Base-by-base conservation (phyloP, 768 basidiomycete species). In the Lactarius evosmus region DNA sequence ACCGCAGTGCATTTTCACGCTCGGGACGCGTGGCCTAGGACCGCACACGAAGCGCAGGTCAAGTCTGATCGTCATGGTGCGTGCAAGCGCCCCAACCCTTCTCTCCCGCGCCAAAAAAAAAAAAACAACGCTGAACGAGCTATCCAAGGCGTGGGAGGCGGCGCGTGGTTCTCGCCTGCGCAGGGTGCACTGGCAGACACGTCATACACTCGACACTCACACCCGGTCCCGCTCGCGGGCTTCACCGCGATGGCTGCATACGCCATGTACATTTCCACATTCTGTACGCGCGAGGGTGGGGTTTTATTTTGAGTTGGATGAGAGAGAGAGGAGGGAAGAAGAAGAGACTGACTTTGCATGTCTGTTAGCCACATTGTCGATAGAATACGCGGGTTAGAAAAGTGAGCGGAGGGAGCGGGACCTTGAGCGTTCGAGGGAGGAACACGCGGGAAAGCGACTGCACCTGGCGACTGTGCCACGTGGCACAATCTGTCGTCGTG, bases 81-180 rank as follows among this genome's bases (percentile, higher is more conserved):
- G 70, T 66, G 17, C 7, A 16, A 36, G 36, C 2, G 9, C 33
- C 7, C 5, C 33, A 4, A 1, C 40, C 29, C n/a, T 11, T 33
- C n/a, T n/a, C n/a, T n/a, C n/a, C n/a, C n/a, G n/a, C n/a, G n/a
- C n/a, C n/a, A n/a, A n/a, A n/a, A n/a, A n/a, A n/a, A n/a, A n/a
- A n/a, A 8, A 22, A 19, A 49, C n/a, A 36, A 25, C 25, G 9
- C 33, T 54, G 12, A 56, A 16, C 12, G 41, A 44, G 14, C 29
- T 16, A 25, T 52, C 65, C 27, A 81, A 79, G 81, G 84, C 56
- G 83, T 86, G 50, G 84, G 83, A 59, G 84, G 84, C 52, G 85
- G 85, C 33, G 85, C 85, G n/a, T 86, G 84, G 85, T 87, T 82
- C 71, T 84, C 85, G 2, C 77, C 83, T 17, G 83, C 84, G 7